Percentiles rank a stretch among this genome's conserved stretches.
Conservation (phyloP, 371 early-diverging fungal genomes). For the Zopfochytrium polystomum region DNA sequence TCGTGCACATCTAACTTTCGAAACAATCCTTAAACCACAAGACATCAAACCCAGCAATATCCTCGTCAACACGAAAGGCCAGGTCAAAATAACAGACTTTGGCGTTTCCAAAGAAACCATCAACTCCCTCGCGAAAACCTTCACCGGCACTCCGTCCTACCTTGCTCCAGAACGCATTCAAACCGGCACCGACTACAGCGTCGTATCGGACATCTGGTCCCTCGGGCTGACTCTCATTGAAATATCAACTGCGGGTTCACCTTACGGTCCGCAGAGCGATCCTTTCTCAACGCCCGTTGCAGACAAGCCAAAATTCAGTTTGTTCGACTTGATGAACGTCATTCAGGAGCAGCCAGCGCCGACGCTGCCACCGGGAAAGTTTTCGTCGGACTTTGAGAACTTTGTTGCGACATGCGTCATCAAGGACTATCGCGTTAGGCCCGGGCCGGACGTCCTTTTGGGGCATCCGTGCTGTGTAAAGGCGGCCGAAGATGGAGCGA, state of each 20-base stretch:
- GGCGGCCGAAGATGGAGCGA: slow-evolving; percentile 20
- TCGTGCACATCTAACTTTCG: not conserved
- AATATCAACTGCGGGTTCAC: slow-evolving; percentile 80
- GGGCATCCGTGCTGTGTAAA: slow-evolving; percentile 23
- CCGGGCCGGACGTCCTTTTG: slow-evolving; percentile 20
- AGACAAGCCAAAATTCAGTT: slow-evolving; percentile 37
- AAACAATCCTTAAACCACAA: slow-evolving; percentile 1
- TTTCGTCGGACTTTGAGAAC: slow-evolving; percentile 68
- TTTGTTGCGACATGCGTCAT: slow-evolving; percentile 71
- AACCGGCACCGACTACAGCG: slow-evolving; percentile 72
- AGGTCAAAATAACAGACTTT: slow-evolving; percentile 90
- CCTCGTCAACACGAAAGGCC: slow-evolving; percentile 73
- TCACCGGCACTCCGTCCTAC: slow-evolving; percentile 90
- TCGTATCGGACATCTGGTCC: slow-evolving; percentile 92
- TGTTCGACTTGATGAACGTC: slow-evolving; percentile 85
- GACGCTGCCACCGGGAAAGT: slow-evolving; percentile 64
- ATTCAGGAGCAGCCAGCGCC: slow-evolving; percentile 87
- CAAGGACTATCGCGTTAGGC: slow-evolving; percentile 65
- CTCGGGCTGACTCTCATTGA: slow-evolving; percentile 89
- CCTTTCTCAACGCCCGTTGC: too few species aligned
- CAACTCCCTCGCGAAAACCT: slow-evolving; percentile 83
- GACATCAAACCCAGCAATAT: slow-evolving; percentile 89
- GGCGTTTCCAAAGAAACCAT: slow-evolving; percentile 87
- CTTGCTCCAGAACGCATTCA: slow-evolving; percentile 96
- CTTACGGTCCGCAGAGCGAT: slow-evolving; percentile 46